Evolutionary conservation across 768 basidiomycete species (phyloP).

Genomic region (Lentinula edodes): DNA sequence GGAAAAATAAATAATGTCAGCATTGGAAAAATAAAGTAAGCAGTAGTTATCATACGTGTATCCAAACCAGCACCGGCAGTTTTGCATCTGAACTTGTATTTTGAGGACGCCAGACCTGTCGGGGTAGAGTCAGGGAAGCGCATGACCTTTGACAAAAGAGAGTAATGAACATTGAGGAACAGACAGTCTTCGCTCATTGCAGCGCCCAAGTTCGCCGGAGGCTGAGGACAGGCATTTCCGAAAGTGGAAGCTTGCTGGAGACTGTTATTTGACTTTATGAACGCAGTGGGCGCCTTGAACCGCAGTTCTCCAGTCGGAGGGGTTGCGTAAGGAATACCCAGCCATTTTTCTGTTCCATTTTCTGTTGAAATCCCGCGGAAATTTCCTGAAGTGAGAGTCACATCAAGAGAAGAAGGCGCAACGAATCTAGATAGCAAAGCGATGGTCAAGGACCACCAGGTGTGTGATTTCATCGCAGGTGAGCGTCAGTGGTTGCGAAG

Average conservation of each 20-base stretch:
- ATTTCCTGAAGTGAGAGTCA: slow-evolving; percentile 34
- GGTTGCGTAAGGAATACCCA: slow-evolving; percentile 56
- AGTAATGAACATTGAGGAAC: slow-evolving; percentile 39
- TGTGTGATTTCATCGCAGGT: neutral
- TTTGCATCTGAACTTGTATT: slow-evolving; percentile 19
- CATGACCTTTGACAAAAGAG: neutral
- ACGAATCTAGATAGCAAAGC: neutral
- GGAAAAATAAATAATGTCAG: neutral
- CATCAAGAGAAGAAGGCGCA: slow-evolving; percentile 21
- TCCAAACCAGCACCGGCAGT: slow-evolving; percentile 34
- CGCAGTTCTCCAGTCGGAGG: slow-evolving; percentile 51
- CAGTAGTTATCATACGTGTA: slow-evolving; percentile 21
- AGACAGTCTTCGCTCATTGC: slow-evolving; percentile 49
- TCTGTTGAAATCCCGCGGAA: slow-evolving; percentile 39
- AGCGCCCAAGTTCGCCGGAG: slow-evolving; percentile 32
- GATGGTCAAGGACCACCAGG: neutral
- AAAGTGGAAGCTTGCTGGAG: slow-evolving; percentile 41
- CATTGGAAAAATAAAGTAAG: neutral
- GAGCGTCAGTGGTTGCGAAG: neutral
- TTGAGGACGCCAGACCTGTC: slow-evolving; percentile 30
- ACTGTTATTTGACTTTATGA: slow-evolving; percentile 21
- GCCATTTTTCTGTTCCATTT: slow-evolving; percentile 49
- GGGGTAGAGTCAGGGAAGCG: too few relatives aligned
- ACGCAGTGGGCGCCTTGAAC: slow-evolving; percentile 49
- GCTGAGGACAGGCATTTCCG: slow-evolving; percentile 53